phyloP scores from a whole-genome alignment of 129 eudicot genomes.

The Smallanthus sonchifolius region DNA sequence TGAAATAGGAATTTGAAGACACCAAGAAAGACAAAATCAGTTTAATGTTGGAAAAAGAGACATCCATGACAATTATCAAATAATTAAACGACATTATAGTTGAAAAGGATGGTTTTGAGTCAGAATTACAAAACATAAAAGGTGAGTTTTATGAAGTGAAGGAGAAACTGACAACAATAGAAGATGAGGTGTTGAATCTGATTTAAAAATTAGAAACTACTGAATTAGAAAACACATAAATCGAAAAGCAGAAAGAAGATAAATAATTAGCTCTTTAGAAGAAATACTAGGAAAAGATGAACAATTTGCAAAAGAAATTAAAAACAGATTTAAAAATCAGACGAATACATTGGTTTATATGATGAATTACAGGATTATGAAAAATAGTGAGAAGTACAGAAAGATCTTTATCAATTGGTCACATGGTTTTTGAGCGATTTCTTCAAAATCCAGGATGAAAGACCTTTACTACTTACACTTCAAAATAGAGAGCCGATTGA shows the following conservation, averaged over 20 bases:
- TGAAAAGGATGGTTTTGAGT: conserved; percentile 40
- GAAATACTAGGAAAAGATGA: conserved; percentile 40
- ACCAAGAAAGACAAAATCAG: conserved; percentile 23
- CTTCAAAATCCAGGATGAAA: no score
- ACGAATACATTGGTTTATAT: no score
- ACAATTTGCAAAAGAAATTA: conserved; percentile 34
- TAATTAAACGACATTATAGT: conserved; percentile 26
- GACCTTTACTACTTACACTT: no score
- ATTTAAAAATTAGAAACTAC: conserved; percentile 31
- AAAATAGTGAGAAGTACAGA: no score
- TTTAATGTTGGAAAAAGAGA: conserved; percentile 40
- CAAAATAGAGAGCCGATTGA: no score
- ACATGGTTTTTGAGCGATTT: no score
- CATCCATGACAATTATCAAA: conserved; percentile 29
- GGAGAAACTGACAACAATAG: conserved; percentile 34
- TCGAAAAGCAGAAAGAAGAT: conserved; percentile 53
- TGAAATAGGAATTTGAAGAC: conserved; percentile 44
- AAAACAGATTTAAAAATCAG: no score
- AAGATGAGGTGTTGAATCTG: conserved; percentile 43
- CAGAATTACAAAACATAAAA: conserved; percentile 34
- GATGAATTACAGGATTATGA: no score
- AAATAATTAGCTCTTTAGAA: conserved; percentile 50
- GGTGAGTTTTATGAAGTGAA: conserved; percentile 18
- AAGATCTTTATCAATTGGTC: no score
- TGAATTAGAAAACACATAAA: conserved; percentile 49